Evolutionary conservation across 177 flowering plant species (phyloP), one percentile per base, ranked within the genome.

Genomic region (Tripterygium wilfordii): DNA sequence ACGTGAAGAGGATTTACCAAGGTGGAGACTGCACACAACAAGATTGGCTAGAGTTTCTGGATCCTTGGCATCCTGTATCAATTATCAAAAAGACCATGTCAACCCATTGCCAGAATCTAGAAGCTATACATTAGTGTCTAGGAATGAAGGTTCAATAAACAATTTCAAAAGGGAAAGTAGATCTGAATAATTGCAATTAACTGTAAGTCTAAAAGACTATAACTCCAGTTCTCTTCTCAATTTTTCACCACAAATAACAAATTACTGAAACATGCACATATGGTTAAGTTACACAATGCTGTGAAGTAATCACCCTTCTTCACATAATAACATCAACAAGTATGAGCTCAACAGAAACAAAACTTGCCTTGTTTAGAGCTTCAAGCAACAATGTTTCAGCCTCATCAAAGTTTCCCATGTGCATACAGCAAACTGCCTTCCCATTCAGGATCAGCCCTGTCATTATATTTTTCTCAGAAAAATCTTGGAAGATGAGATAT

Each of bases 391-490:
- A 66, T 28, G 82, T 54, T 51, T 86, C 96, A 32, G 96, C 96
- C 71, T 92, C 98, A 58, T 82, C 96, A 60, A 86, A 88, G 48
- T 69, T 70, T 20, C 96, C 96, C 96, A 86, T 92, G 64, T 86
- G 96, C 82, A 92, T 86, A 71, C 85, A 82, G 65, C 96, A 88
- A 53, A 86, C 87, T 58, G 96, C 98, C 60, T 82, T 92, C 36
- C 96, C 98, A 75, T 86, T 92, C 51, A 92, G 66, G 49, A 86
- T 72, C 66, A 86, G 62, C 30, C 79, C 67, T 10, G 98, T 88
- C 82, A 75, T 68, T 43, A 61, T 87, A 66, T 75, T 80, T 65
- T 76, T 86, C 73, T 92, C 98, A 45, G 98, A 82, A 72, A 92
- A 88, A 64, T 88, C 96, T 65, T 92, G 94, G 68, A 83, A 88